Conservation (phyloP, 2,329 filamentous ascomycete genomes). For the Phyllosticta paracitricarpa region DNA sequence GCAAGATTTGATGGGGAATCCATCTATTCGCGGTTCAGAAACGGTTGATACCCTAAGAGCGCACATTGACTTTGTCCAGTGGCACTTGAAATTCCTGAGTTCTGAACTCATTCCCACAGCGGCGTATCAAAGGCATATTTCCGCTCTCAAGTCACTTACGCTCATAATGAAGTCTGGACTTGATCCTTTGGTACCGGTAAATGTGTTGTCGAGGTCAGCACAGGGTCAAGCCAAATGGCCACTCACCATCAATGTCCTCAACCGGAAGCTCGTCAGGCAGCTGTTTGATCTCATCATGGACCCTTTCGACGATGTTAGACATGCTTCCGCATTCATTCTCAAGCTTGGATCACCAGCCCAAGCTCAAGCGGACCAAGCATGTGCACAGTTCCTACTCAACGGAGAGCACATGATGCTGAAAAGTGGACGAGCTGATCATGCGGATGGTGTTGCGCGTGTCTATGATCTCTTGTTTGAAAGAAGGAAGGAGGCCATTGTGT, state of each 20-base stretch:
- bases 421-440: constrained; percentile 81
- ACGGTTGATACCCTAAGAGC: constrained; percentile 26
- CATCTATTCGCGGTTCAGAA: neutral
- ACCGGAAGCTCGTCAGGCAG: constrained; percentile 42
- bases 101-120: constrained; percentile 67
- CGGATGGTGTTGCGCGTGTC: constrained; percentile 76
- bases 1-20: neutral
- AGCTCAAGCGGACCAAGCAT: neutral
- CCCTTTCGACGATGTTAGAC: constrained; percentile 85
- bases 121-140: constrained; percentile 84
- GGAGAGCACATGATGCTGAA: constrained; percentile 49
- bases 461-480: constrained; percentile 55
- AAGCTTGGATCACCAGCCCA: constrained; percentile 15
- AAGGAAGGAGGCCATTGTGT: neutral
- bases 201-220: constrained; percentile 37
- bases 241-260: constrained; percentile 37
- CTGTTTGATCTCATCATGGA: constrained; percentile 75
- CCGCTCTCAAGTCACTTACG: constrained; percentile 60
- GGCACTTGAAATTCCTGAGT: constrained; percentile 64
- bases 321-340: constrained; percentile 38
- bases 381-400: constrained; percentile 21
- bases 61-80: constrained; percentile 57
- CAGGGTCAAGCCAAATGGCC: constrained; percentile 41
- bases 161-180: constrained; percentile 60
- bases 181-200: constrained; percentile 38